These are phyloP conservation scores for Tetrahymena malaccensis DNA, from an alignment of 73 alveolate genomes.

Conservation along the genomic window DNA sequence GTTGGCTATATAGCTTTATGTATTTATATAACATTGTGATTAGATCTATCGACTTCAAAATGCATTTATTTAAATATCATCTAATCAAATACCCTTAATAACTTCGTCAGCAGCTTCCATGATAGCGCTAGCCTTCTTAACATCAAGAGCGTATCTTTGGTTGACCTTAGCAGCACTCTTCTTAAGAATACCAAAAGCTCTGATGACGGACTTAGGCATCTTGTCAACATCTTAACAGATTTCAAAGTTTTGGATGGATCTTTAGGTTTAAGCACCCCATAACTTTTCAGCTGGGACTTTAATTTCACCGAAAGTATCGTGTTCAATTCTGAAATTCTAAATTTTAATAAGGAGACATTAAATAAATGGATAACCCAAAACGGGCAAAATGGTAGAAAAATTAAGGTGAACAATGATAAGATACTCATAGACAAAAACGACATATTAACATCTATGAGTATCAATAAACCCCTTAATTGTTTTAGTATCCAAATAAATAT, in stretches of 20 bases:
- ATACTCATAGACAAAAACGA: not conserved
- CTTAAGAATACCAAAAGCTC: constrained; percentile 91
- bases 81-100: not conserved
- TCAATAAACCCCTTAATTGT: not conserved
- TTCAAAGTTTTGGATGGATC: constrained; percentile 94
- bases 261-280: constrained; percentile 99
- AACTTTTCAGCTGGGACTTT: constrained; percentile 88
- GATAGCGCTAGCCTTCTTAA: constrained; percentile 75
- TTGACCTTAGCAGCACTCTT: constrained; percentile 96
- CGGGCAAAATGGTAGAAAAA: not conserved
- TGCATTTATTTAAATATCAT: not conserved
- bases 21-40: too few species aligned
- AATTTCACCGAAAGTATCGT: constrained; percentile 93
- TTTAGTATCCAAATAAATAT: not conserved
- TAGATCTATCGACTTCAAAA: not conserved
- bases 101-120: constrained; percentile 95
- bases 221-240: constrained; percentile 87
- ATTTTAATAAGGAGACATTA: not conserved
- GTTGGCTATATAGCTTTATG: not conserved
- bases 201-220: constrained; percentile 84
- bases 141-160: constrained; percentile 68
- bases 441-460: not conserved
- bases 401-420: not conserved
- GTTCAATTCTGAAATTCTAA: constrained; percentile 69
- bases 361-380: not conserved